These are phyloP conservation scores for Erucastrum elatum DNA, from an alignment of 345 rosid species.

Conservation along the genomic window DNA sequence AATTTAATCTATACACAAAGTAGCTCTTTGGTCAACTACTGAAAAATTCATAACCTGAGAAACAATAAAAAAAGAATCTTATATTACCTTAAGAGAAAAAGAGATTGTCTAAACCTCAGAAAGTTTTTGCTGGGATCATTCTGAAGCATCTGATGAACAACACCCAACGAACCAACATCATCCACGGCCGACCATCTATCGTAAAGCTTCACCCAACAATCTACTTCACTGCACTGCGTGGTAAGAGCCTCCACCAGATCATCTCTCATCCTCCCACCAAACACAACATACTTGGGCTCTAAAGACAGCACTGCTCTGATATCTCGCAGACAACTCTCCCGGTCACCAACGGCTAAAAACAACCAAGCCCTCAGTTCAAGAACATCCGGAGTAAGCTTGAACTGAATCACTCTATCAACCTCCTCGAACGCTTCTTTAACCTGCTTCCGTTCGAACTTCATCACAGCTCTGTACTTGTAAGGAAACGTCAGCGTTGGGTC, in stretches of 20 bases:
- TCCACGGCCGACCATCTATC: constrained; percentile 94
- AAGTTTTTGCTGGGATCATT: constrained; percentile 76
- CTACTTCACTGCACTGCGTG: constrained; percentile 38
- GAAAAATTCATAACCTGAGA: background rate
- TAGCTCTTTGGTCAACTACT: constrained; percentile 20
- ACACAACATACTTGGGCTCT: constrained; percentile 68
- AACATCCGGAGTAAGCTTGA: constrained; percentile 73
- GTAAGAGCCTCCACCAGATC: constrained; percentile 59
- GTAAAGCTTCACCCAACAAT: constrained; percentile 86
- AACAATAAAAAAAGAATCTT: background rate
- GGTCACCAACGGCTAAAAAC: constrained; percentile 67
- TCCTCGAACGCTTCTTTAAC: constrained; percentile 66
- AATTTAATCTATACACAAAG: constrained; percentile 58
- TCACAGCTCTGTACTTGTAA: constrained; percentile 75
- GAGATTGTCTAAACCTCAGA: constrained; percentile 82
- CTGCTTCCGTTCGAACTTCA: constrained; percentile 58
- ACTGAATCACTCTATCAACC: constrained; percentile 61
- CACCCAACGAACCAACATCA: constrained; percentile 88
- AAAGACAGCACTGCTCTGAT: constrained; percentile 64
- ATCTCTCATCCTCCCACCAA: constrained; percentile 56
- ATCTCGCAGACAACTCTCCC: constrained; percentile 72
- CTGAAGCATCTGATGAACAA: constrained; percentile 80
- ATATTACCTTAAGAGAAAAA: constrained; percentile 81
- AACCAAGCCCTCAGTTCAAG: constrained; percentile 90
- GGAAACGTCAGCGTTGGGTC: constrained; percentile 84